phyloP scores from a whole-genome alignment of 805 yeast species.

The Cyberlindnera euphorbiiphila region DNA sequence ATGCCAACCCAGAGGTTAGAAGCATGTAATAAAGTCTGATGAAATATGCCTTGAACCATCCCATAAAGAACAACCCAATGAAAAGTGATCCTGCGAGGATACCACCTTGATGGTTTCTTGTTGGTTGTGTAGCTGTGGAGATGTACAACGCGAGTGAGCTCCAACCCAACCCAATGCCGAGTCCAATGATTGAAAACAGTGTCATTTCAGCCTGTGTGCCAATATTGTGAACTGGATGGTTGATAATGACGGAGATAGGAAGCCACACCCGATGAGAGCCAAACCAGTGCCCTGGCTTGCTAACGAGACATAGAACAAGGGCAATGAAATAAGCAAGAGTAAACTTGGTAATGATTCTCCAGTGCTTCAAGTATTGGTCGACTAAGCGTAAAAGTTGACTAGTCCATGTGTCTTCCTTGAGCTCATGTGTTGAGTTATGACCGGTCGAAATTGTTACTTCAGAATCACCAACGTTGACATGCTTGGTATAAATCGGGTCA shows the following conservation, averaged over 20 bases:
- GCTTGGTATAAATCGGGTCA: constrained; percentile 40
- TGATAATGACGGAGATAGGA: constrained; percentile 39
- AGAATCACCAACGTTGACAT: constrained; percentile 14
- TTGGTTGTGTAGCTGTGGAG: constrained; percentile 37
- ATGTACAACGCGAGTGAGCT: constrained; percentile 40
- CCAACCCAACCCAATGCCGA: constrained; percentile 42
- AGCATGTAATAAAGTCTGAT: constrained; percentile 38
- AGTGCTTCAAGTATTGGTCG: constrained; percentile 7
- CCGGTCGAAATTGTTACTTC: not conserved
- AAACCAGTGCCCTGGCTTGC: constrained; percentile 38
- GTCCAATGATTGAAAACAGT: constrained; percentile 36
- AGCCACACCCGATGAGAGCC: constrained; percentile 39
- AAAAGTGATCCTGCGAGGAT: constrained; percentile 40
- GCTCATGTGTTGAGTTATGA: too few species aligned
- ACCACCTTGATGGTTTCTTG: constrained; percentile 43
- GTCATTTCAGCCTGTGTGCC: constrained; percentile 48
- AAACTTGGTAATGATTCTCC: constrained; percentile 22
- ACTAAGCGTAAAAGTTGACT: too few species aligned
- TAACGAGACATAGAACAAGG: constrained; percentile 36
- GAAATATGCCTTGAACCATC: constrained; percentile 40
- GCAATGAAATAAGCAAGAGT: constrained; percentile 37
- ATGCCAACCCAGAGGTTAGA: constrained; percentile 33
- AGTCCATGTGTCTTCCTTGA: too few species aligned
- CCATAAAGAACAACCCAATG: constrained; percentile 34
- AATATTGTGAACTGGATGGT: constrained; percentile 44